Evolutionary conservation across 1,139 yeast genomes (phyloP).

Genomic region (Diutina scorzettiae): DNA sequence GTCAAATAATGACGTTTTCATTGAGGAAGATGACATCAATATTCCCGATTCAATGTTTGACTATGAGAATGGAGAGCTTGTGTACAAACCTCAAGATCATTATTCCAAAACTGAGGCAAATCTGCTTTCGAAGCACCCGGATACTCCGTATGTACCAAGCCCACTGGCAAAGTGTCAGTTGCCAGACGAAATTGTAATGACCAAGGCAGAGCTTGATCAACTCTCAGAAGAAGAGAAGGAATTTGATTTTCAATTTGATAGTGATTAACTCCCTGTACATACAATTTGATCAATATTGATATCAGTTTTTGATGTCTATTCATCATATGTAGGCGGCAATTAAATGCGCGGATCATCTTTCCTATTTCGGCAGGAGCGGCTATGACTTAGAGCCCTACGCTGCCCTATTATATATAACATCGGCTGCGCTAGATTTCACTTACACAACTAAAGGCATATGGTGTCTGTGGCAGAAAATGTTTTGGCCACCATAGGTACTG

Average conservation of each 20-base stretch:
- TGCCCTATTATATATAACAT: too few species aligned
- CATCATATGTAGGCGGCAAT: too few species aligned
- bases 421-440: too few species aligned
- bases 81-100: conserved; percentile 12
- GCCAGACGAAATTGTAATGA: too few species aligned
- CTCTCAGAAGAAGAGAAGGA: conserved; percentile 14
- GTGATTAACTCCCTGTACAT: too few species aligned
- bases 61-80: conserved; percentile 13
- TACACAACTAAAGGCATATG: background rate
- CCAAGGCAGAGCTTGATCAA: conserved; percentile 8
- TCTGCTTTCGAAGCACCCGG: too few species aligned
- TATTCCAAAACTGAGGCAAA: too few species aligned
- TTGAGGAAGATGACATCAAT: conserved; percentile 7
- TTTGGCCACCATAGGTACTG: conserved; percentile 80
- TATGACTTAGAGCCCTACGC: too few species aligned
- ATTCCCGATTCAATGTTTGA: conserved; percentile 13
- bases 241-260: conserved; percentile 21
- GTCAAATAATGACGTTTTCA: conserved; percentile 7
- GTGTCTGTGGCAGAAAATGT: conserved; percentile 49
- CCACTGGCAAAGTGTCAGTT: background rate
- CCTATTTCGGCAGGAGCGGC: too few species aligned
- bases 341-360: too few species aligned
- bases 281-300: too few species aligned
- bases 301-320: too few species aligned
- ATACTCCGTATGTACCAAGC: conserved; percentile 3